Percentiles rank a stretch among this genome's conserved stretches.
phyloP scores from a whole-genome alignment of 2,329 filamentous ascomycete species.

The Sphaerulina vaccinii region DNA sequence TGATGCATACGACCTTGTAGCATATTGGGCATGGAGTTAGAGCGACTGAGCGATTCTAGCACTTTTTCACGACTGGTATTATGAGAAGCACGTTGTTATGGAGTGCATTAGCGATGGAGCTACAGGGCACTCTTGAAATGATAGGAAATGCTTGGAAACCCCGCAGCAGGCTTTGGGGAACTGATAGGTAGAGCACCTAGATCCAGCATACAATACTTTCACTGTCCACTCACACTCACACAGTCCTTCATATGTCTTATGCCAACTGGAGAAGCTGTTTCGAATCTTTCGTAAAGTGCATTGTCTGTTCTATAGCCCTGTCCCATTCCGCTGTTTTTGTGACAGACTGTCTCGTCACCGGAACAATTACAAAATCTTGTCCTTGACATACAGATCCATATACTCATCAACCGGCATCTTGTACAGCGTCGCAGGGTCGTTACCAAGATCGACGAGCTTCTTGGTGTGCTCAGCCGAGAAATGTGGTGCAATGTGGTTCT shows the following conservation, averaged over 20 bases:
- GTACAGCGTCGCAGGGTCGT: constrained; percentile 73
- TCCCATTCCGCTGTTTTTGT: no score
- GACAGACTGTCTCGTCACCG: no score
- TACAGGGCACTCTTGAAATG: not conserved
- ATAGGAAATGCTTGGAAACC: not conserved
- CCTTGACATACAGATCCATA: constrained; percentile 76
- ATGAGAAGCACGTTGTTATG: not conserved
- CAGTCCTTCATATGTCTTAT: no score
- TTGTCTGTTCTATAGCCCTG: no score
- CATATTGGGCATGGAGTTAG: not conserved
- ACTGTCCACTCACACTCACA: no score
- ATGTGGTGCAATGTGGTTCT: constrained; percentile 84
- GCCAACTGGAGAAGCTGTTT: no score
- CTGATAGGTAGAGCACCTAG: not conserved
- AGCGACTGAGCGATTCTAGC: not conserved
- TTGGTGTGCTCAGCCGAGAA: constrained; percentile 74
- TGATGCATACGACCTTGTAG: not conserved
- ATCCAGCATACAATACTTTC: no score
- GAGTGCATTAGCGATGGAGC: not conserved
- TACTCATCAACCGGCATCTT: constrained; percentile 85
- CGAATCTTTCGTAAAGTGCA: no score
- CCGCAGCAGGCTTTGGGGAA: not conserved
- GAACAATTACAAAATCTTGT: constrained; percentile 38
- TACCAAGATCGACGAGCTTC: constrained; percentile 76
- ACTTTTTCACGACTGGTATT: not conserved